Evolutionary conservation across 371 early-diverging fungal species (phyloP).

Genomic region (Sanchytrium tribonematis): DNA sequence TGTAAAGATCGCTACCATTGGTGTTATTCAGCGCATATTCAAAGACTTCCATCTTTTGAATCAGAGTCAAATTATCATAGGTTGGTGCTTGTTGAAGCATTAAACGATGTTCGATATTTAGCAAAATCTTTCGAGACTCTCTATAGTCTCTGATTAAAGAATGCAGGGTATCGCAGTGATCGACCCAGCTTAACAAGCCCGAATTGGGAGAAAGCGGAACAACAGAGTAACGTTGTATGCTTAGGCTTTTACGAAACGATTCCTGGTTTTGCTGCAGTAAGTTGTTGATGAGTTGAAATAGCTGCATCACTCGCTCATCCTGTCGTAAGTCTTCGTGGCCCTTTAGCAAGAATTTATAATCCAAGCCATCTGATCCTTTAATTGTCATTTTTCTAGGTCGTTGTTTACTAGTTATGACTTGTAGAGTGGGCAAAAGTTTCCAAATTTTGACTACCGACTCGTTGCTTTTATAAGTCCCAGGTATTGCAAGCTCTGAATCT

Average conservation of each 20-base stretch:
- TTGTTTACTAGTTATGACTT: slow-evolving; percentile 74
- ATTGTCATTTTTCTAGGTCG: slow-evolving; percentile 61
- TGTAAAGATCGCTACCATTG: slow-evolving; percentile 75
- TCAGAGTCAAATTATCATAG: slow-evolving; percentile 59
- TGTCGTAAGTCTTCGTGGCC: slow-evolving; percentile 87
- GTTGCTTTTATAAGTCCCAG: slow-evolving; percentile 64
- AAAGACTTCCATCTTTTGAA: slow-evolving; percentile 90
- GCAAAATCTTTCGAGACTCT: slow-evolving; percentile 48
- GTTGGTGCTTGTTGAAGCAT: slow-evolving; percentile 72
- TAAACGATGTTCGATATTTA: slow-evolving; percentile 73
- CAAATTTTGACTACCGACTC: slow-evolving; percentile 59
- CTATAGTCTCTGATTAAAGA: slow-evolving; percentile 65
- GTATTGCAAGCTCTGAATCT: slow-evolving; percentile 67
- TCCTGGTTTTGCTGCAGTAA: slow-evolving; percentile 56
- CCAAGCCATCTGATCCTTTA: slow-evolving; percentile 59
- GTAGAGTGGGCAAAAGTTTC: slow-evolving; percentile 46
- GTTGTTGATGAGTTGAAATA: slow-evolving; percentile 87
- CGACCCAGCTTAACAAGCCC: slow-evolving; percentile 88
- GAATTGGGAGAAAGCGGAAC: slow-evolving; percentile 88
- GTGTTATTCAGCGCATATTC: slow-evolving; percentile 77
- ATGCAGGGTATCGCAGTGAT: slow-evolving; percentile 76
- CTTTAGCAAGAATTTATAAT: slow-evolving; percentile 73
- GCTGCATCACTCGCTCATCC: slow-evolving; percentile 95
- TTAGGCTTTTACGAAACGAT: slow-evolving; percentile 68
- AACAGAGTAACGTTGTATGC: slow-evolving; percentile 69